These are phyloP conservation scores for Cystobasidiaceae sp. DNA, from an alignment of 1,284 basidiomycete genomes.

Conservation along the genomic window DNA sequence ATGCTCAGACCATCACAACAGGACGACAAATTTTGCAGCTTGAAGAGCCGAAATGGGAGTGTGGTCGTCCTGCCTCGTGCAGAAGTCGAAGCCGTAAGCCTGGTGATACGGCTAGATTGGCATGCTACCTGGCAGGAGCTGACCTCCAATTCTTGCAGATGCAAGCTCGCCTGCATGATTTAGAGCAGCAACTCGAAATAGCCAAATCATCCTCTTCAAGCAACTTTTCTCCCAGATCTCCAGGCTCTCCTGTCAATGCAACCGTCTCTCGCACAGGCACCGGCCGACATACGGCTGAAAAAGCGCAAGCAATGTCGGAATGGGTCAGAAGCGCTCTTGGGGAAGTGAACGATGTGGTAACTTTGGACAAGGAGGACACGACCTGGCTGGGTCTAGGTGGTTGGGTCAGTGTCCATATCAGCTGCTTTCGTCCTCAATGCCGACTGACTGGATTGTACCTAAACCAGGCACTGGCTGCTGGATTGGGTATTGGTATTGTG, in stretches of 20 bases:
- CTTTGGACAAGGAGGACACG: not conserved
- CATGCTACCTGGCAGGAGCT: not conserved
- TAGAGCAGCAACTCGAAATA: slow-evolving; percentile 9
- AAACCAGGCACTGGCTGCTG: slow-evolving; percentile 28
- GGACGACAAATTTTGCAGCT: slow-evolving; percentile 7
- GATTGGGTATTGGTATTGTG: slow-evolving; percentile 25
- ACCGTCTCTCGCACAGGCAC: not conserved
- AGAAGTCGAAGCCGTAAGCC: slow-evolving; percentile 10
- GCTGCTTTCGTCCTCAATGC: not conserved
- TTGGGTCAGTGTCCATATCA: slow-evolving; percentile 11
- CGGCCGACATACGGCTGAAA: not conserved
- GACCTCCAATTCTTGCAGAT: slow-evolving; percentile 2
- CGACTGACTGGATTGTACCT: not conserved
- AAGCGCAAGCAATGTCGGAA: slow-evolving; percentile 15
- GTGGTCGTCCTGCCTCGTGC: not conserved
- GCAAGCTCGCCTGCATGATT: slow-evolving; percentile 13
- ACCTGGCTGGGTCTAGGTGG: slow-evolving; percentile 21
- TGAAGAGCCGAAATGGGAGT: slow-evolving; percentile 12
- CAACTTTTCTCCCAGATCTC: no score
- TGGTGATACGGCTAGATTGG: not conserved
- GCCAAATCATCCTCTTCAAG: no score
- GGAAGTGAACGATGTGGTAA: slow-evolving; percentile 3
- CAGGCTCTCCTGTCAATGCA: not conserved
- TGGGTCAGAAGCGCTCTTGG: slow-evolving; percentile 26
- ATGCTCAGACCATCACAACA: no score